A percentile compares a stretch with the other conserved stretches of the same genome.
phyloP scores from a whole-genome alignment of 2,329 filamentous ascomycete genomes.

The Chaetothyriales sp. region DNA sequence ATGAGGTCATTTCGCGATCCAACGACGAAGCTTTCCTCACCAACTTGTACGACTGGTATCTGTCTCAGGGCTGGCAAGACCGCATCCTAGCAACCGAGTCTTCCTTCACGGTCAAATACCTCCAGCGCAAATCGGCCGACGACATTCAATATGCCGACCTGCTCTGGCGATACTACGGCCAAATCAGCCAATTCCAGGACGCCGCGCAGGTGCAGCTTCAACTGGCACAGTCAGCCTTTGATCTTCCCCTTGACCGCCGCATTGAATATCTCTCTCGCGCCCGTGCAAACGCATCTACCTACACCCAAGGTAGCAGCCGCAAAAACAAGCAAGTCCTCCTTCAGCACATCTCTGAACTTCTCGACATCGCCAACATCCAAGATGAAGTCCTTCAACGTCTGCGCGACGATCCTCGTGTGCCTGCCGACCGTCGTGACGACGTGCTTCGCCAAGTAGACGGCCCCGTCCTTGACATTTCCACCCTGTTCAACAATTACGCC shows the following conservation, averaged over 20 bases:
- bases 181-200: slow-evolving; percentile 68
- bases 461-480: slow-evolving; percentile 60
- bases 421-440: slow-evolving; percentile 46
- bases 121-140: slow-evolving; percentile 59
- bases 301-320: slow-evolving; percentile 60
- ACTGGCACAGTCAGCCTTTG: slow-evolving; percentile 71
- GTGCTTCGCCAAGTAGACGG: slow-evolving; percentile 60
- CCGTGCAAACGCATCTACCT: slow-evolving; percentile 80
- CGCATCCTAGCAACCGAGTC: slow-evolving; percentile 75
- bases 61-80: slow-evolving; percentile 69
- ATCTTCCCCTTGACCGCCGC: slow-evolving; percentile 65
- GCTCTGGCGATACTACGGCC: slow-evolving; percentile 82
- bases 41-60: slow-evolving; percentile 96
- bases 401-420: slow-evolving; percentile 56
- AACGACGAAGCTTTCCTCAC: slow-evolving; percentile 91
- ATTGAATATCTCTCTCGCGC: slow-evolving; percentile 84
- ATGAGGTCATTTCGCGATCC: slow-evolving; percentile 75
- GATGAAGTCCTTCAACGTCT: slow-evolving; percentile 76
- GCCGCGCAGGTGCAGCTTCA: slow-evolving; percentile 76
- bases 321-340: slow-evolving; percentile 74
- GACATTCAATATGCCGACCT: slow-evolving; percentile 73
- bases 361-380: slow-evolving; percentile 91
- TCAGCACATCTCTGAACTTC: slow-evolving; percentile 68
- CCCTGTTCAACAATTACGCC: slow-evolving; percentile 86
- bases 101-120: slow-evolving; percentile 71